Evolutionary conservation across 2,329 filamentous ascomycete species (phyloP), one percentile per base, ranked within the genome.

Genomic region (Thermoascus crustaceus): DNA sequence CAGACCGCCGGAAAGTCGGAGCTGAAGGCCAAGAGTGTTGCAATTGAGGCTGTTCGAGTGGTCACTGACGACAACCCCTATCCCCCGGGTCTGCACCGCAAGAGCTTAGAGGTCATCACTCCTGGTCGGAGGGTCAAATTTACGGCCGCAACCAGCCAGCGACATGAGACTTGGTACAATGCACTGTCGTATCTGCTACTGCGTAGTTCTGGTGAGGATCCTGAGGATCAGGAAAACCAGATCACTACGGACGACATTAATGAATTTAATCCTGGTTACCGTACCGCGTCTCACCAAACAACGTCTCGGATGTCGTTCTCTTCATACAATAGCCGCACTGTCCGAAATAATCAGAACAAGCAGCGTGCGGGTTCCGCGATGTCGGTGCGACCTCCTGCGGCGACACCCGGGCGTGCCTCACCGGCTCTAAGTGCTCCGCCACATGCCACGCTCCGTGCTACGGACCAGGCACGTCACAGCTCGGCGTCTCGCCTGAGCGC

Each of bases 121-220:
- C 88, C 88, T 13, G 87, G 88, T 32, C 79, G 91, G 46, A 80
- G 80, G 10, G 78, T 98, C 63, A 89, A 94, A 61, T 94, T 98
- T 47, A 98, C 91, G 1, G 93, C 89, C 43, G 80, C 85, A 2
- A 98, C 91, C 3, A 84, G 86, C 23, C 87, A 95, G 57, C 76
- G 91, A 41, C 91, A 98, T 54, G 91, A 98, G 66, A 96, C 88
- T 1, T 98, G 91, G 91, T 94, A 91, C 72, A 96, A 96, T 54
- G 88, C 91, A 0, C 71, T 98, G 36, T 94, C 86, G 1, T 98
- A 98, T 57, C 74, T 98, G 9, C 73, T 96, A 22, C 72, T 94
- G 19, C 80, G 88, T 30, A 87, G 80, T 17, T 72, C 77, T 20
- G 68, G 63, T 17, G 60, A 72, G 10, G 67, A 68, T 31, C 60